Evolutionary conservation across 768 basidiomycete genomes (phyloP), one percentile per base, ranked within the genome.

Genomic region (Trametes cubensis): DNA sequence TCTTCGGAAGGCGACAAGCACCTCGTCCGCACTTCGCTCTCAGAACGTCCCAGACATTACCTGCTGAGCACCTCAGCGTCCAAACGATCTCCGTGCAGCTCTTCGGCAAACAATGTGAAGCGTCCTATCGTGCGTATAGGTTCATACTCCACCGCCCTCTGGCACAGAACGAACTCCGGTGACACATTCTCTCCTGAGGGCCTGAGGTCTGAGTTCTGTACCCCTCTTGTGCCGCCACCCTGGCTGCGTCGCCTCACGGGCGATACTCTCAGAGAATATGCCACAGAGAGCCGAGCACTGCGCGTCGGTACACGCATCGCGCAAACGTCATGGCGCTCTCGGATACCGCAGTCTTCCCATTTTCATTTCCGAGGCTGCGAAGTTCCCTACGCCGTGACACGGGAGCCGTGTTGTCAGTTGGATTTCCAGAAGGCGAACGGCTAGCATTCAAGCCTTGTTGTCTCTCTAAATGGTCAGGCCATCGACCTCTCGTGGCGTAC

Each of bases 361-460:
- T 44, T 63, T 63, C 62, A 63, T 63, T 40, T 63, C 62, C 62
- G 62, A 59, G 40, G 49, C 48, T 38, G 52, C 34, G 26, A 55
- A 38, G n/a, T 17, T 39, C 25, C 26, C 28, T 30, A 15, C 39
- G 48, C 50, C 25, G 34, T 23, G 25, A 45, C 23, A 26, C 14
- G 39, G 21, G 55, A 10, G 30, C 46, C 26, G 26, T 21, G 21
- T 5, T 51, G 49, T 4, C 49, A 14, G 41, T 14, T 15, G 34
- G 21, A 7, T 39, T 26, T 56, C 42, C 17, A 48, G 60, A 57
- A 47, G 20, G 4, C 23, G 23, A 28, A 15, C 23, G 38, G 23
- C 46, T 40, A 20, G 23, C 5, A 30, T 47, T 10, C 30, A 57
- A 49, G 56, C 56, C 38, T n/a, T 40, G 54, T 20, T 10, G 8